Conservation (phyloP, 2,329 filamentous ascomycete genomes). For the Magnaporthales sp. region DNA sequence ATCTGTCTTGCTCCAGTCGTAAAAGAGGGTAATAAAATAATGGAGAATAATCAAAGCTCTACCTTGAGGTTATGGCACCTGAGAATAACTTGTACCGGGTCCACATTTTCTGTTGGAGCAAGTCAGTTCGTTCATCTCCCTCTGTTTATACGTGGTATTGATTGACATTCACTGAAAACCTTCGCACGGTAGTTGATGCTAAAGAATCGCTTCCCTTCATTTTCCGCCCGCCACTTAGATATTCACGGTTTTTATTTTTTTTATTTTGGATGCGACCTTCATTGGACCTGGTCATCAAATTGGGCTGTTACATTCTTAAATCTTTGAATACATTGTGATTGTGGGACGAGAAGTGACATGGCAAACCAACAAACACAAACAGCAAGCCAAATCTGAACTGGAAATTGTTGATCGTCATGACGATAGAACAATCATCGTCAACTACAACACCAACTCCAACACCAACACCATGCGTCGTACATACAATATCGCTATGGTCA, state of each 20-base stretch:
- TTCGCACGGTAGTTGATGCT: neutral
- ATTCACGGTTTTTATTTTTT: neutral
- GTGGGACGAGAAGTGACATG: neutral
- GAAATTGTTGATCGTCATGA: neutral
- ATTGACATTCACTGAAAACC: neutral
- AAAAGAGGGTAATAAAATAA: neutral
- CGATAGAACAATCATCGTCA: neutral
- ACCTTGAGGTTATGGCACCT: neutral
- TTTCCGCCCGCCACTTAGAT: neutral
- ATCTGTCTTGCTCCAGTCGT: neutral
- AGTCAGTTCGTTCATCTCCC: neutral
- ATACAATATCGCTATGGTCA: constrained; percentile 80
- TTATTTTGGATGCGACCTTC: neutral
- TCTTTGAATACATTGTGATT: neutral
- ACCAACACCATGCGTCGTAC: constrained; percentile 31
- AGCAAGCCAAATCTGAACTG: neutral
- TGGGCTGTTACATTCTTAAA: too few species aligned
- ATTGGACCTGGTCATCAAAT: neutral
- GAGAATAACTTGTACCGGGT: neutral
- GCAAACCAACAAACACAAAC: neutral
- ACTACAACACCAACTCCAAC: neutral
- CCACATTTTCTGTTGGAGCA: neutral
- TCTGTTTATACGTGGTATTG: too few species aligned
- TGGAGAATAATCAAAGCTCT: neutral
- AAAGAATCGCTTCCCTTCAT: neutral